Base-by-base conservation (phyloP, 2,329 filamentous ascomycete species). In the Ascochyta fabae region DNA sequence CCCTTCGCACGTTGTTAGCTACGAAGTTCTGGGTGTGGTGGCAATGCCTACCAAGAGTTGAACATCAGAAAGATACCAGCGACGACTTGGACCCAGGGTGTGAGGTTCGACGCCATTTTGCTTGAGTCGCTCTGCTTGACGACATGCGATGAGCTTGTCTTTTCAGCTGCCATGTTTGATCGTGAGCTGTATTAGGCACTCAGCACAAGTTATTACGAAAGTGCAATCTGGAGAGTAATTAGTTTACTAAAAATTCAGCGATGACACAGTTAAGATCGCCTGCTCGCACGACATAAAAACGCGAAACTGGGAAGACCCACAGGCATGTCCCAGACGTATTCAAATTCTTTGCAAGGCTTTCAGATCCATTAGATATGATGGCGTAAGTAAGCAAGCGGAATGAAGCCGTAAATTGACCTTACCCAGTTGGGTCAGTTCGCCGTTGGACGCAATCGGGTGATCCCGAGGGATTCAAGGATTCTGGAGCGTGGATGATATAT, bases 61-160 rank as follows among this genome's bases (percentile, higher is more conserved):
- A 61, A 56, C 58, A 61, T 61, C 12, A 61, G 48, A 7, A 61
- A 56, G n/a, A 53, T 54, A 15, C 58, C 45, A 6, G 58, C 52
- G 6, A 53, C n/a, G 27, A 61, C 55, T 45, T 61, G 58, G 10
- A 53, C 33, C 55, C 40, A 52, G 23, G 56, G 26, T 47, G 43
- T 24, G 9, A 58, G 8, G 4, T 19, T 27, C 6, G 19, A 33
- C 16, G 41, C 23, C 42, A 52, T 49, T 1, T 40, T 45, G 33
- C 4, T n/a, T 6, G 19, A 8, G 26, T 22, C 8, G 23, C 26
- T 44, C 9, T 10, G 33, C 6, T 9, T 5, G 33, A 10, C 15
- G 4, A 16, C 8, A 10, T 44, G 24, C n/a, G 24, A 38, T 4
- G 23, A 13, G 26, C 16, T 39, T 22, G 23, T 15, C 12, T 29